Evolutionary conservation across 1,284 basidiomycete genomes (phyloP), one percentile per base, ranked within the genome.

Genomic region (Sparassis latifolia): DNA sequence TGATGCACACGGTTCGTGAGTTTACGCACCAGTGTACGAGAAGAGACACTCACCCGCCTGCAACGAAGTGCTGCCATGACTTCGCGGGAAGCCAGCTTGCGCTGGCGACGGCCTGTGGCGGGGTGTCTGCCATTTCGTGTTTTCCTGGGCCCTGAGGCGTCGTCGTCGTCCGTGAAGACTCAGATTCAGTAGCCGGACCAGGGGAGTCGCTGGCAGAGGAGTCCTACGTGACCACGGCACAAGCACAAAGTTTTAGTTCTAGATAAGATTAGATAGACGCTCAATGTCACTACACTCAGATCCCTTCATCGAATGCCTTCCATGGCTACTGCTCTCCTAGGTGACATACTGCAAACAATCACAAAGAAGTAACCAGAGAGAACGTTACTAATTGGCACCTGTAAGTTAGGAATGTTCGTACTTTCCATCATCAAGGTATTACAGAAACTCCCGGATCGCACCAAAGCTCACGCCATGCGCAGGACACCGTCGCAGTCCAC

Each of bases 41-140:
- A 20, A 20, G 20, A 20, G 20, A 20, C 20, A 74, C 86, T 68
- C 60, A 92, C 92, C 89, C 90, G 70, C 92, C 92, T 41, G 88
- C 91, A 10, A 89, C 74, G 55, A 92, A 86, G 62, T 94, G 90
- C 54, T 82, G 82, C 85, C 85, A 90, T 74, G 88, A 85, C 66
- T 87, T 90, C 49, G 82, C 79, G n/a, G 87, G 85, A 37, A 84
- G 67, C 60, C 73, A 61, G 39, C 62, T 63, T 6, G 63, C 60
- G 47, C 67, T 56, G 35, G 67, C 57, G 29, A 56, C 57, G 7
- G 63, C 52, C 46, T 55, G 54, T 5, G 52, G 53, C 29, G 57
- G 47, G 5, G 55, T 55, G 45, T 55, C 53, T 30, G 63, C 52
- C 59, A 66, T 64, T 51, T 53, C 54, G 12, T 2, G 4, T 5